Base-by-base conservation (phyloP, 768 basidiomycete genomes). In the Pleurotus djamor region DNA sequence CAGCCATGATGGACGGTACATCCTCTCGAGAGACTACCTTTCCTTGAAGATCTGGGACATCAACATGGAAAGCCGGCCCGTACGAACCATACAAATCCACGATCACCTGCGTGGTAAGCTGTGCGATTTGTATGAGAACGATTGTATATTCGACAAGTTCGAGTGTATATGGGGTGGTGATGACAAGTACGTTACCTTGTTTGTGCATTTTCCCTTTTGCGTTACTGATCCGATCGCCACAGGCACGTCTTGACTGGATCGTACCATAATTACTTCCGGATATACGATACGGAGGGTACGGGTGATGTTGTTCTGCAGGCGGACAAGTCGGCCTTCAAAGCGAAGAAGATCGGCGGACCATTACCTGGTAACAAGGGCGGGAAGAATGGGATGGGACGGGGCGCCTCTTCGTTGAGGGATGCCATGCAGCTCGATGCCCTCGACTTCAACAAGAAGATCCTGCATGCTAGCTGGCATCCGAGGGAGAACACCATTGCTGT, bases 261-360 rank as follows among this genome's bases (percentile, higher is more conserved):
- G 52, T 99, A 99, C 79, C 96, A 98, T 79, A 99, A 99, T 78
- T 98, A 96, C 79, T 96, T 99, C 91, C 94, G 95, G 73, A 97
- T 99, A 86, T 99, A 94, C 76, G 96, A 98, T 73, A 85, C 87
- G 56, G 93, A 96, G 61, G 86, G 88, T 35, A 70, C 87, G 62
- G 90, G 88, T 61, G 97, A 98, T 68, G 87, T 96, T 47, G 92
- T 98, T 10, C 76, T 99, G 58, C 97, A 98, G 74, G 97, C 97
- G 1, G 97, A 99, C 79, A 99, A 99, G 74, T 96, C 94, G 13
- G 96, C 96, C 5, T 99, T 99, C 81, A 98, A 98, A 74, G 94
- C 93, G 51, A 99, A 98, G 88, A 99, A 98, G 83, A 92, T 97
- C 58, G 94, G 96, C 10, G 95, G 91, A 2, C 87, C 89, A 7